Evolutionary conservation across 768 basidiomycete species (phyloP), one percentile per base, ranked within the genome.

Genomic region (Psilocybe sp.): DNA sequence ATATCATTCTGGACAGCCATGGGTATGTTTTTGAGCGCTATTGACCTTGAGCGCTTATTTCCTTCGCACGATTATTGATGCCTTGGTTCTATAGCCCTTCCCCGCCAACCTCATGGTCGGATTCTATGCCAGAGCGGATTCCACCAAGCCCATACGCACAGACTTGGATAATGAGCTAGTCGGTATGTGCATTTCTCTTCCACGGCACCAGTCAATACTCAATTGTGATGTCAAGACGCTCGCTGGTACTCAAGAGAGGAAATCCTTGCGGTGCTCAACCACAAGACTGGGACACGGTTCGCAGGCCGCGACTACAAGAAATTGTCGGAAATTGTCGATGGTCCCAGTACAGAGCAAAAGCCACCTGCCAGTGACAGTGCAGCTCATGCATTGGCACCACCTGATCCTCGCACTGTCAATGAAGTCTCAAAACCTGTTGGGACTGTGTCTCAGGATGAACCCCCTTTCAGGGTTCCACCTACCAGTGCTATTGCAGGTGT

Each of bases 141-240:
- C 85, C 1, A 73, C 79, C 4, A 75, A 92, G 60, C 79, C 81
- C 5, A 87, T 98, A 50, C 81, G 92, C 13, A 71, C 76, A 7
- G 94, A 98, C 64, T 78, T 99, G 2, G 96, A 98, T 63, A 96
- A 96, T 57, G 96, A 99, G 70, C 80, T 99, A n/a, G 85, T 85
- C 61, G 92, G 93, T 89, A 52, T 44, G 79, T 67, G n/a, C 14
- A 12, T 15, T 40, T 37, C 15, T 39, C 28, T 40, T 23, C 15
- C 18, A 31, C 40, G 13, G 20, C 16, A 3, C n/a, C 12, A 2
- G 18, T 23, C n/a, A 10, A 16, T 34, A 5, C n/a, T 20, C 19
- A 32, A 12, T 44, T 35, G 32, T 28, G 38, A 11, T 13, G 15
- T 47, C 11, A 60, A 94, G 94, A 98, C 61, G 94, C 93, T 1